phyloP scores from a whole-genome alignment of 1,284 basidiomycete genomes.

The Ustilago nuda region DNA sequence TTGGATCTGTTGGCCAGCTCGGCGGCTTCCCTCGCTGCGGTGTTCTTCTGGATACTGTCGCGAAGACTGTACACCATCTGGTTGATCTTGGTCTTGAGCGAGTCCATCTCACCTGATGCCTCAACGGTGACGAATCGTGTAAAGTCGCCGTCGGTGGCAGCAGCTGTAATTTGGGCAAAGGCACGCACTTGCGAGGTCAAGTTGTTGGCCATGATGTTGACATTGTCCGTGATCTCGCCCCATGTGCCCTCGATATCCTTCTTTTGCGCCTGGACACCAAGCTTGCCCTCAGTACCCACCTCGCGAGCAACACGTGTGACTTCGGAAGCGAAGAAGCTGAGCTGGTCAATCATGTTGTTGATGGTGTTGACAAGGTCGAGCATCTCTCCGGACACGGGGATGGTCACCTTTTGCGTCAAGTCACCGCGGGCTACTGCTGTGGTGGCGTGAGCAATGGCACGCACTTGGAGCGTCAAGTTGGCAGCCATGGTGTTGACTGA shows the following conservation, averaged over 20 bases:
- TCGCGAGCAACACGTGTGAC: slow-evolving; percentile 95
- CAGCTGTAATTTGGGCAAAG: slow-evolving; percentile 97
- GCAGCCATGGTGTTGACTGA: slow-evolving; percentile 76
- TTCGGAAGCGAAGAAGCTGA: slow-evolving; percentile 92
- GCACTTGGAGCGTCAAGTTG: slow-evolving; percentile 87
- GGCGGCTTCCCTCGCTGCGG: slow-evolving; percentile 94
- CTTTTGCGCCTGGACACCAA: slow-evolving; percentile 96
- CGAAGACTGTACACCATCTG: slow-evolving; percentile 99
- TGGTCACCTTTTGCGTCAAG: slow-evolving; percentile 89
- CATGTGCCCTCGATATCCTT: slow-evolving; percentile 97
- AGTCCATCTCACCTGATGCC: slow-evolving; percentile 98
- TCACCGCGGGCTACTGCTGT: slow-evolving; percentile 95
- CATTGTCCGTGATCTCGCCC: slow-evolving; percentile 94
- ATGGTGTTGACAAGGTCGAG: slow-evolving; percentile 83
- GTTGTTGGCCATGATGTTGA: slow-evolving; percentile 75
- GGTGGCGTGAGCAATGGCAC: slow-evolving; percentile 93
- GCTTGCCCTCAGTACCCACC: slow-evolving; percentile 94
- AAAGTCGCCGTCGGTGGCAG: slow-evolving; percentile 98
- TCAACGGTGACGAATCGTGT: slow-evolving; percentile 99
- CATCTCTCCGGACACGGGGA: slow-evolving; percentile 95
- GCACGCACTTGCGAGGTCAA: slow-evolving; percentile 98
- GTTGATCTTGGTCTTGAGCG: slow-evolving; percentile 98
- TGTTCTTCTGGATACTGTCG: slow-evolving; percentile 98
- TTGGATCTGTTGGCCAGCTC: slow-evolving; percentile 92
- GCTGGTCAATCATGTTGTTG: slow-evolving; percentile 71